phyloP scores from a whole-genome alignment of 176 grass and related monocot species.

The Bonia amplexicaulis region DNA sequence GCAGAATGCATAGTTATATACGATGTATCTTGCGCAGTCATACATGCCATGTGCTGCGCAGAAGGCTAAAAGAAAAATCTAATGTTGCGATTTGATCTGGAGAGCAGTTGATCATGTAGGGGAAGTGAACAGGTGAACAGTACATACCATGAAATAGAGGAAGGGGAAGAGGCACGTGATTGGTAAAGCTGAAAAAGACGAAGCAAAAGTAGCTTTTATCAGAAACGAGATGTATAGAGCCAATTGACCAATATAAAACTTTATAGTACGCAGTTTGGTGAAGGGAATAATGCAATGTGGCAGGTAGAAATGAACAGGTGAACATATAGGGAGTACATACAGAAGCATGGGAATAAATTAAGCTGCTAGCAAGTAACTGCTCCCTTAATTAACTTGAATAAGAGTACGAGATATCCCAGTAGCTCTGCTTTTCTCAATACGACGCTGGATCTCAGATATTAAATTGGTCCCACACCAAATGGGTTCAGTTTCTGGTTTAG shows the following conservation, averaged over 20 bases:
- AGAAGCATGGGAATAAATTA: neutral
- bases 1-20: neutral
- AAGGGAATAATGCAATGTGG: neutral
- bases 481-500: too few species aligned
- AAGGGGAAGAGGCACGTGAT: conserved; percentile 79
- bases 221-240: neutral
- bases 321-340: neutral
- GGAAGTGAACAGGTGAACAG: neutral
- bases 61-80: neutral
- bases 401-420: too few species aligned
- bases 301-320: neutral
- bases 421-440: too few species aligned
- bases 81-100: neutral
- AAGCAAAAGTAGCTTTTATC: neutral
- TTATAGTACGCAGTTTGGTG: neutral
- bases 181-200: conserved; percentile 56
- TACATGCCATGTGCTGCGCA: too few species aligned
- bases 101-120: neutral
- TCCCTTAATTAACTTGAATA: too few species aligned
- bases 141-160: conserved; percentile 79
- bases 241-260: neutral
- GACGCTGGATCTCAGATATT: too few species aligned
- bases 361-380: too few species aligned
- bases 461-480: too few species aligned
- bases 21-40: too few species aligned